Conservation (phyloP, 1,284 basidiomycete species). For the Retiboletus flavoniger region DNA sequence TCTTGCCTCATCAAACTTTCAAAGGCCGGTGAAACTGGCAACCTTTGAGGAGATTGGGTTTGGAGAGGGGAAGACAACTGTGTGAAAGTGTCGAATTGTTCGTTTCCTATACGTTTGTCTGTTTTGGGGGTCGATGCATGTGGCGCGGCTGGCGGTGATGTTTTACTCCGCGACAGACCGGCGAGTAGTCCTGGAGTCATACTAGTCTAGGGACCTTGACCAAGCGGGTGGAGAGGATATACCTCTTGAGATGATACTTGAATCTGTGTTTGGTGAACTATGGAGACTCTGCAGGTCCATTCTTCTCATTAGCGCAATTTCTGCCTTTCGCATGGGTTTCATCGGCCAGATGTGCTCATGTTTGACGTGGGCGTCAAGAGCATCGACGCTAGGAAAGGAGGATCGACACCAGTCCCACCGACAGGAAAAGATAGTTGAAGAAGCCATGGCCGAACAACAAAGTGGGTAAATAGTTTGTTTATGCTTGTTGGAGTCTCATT, state of each 20-base stretch:
- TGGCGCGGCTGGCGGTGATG: slow-evolving; percentile 3
- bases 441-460: slow-evolving; percentile 2
- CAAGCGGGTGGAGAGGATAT: slow-evolving; percentile 5
- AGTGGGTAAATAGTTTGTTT: slow-evolving; percentile 20
- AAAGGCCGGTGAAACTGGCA: slow-evolving; percentile 37
- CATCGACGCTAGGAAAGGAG: slow-evolving; percentile 38
- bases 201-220: slow-evolving; percentile 4
- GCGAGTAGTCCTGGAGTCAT: slow-evolving; percentile 11
- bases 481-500: slow-evolving; percentile 15
- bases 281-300: slow-evolving; percentile 37
- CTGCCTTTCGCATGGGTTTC: slow-evolving; percentile 33
- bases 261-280: slow-evolving; percentile 27
- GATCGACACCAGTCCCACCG: slow-evolving; percentile 52
- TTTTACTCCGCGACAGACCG: neutral
- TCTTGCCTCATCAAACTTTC: slow-evolving; percentile 19
- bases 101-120: neutral
- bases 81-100: slow-evolving; percentile 15
- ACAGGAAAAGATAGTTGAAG: slow-evolving; percentile 28
- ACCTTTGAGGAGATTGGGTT: slow-evolving; percentile 10
- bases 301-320: slow-evolving; percentile 33
- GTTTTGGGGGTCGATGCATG: neutral
- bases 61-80: slow-evolving; percentile 36
- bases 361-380: slow-evolving; percentile 47
- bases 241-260: slow-evolving; percentile 21
- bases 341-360: slow-evolving; percentile 45